Percentiles rank a stretch among this genome's conserved stretches.
phyloP scores from a whole-genome alignment of 108 stramenopile species.

The Cyclotella baltica region DNA sequence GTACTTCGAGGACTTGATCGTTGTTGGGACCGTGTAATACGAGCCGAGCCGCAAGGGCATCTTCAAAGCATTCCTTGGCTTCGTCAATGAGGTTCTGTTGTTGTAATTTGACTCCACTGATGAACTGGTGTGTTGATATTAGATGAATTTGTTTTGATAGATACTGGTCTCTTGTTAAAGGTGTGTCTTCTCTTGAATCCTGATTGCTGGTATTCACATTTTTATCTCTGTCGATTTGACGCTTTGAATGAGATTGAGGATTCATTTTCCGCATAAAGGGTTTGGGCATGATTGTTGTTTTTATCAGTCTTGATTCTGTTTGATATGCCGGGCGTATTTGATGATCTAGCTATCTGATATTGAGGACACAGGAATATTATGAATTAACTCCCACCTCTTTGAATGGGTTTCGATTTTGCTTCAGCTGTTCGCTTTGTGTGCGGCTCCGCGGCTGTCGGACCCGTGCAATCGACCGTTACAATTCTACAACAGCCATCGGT shows the following conservation, averaged over 20 bases:
- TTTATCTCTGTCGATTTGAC: neutral
- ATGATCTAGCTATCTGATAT: too few relatives aligned
- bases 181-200: neutral
- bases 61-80: constrained; percentile 25
- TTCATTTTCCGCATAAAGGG: neutral
- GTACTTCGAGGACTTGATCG: constrained; percentile 2
- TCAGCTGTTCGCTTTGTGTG: too few relatives aligned
- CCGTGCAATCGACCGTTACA: too few relatives aligned
- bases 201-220: neutral
- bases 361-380: too few relatives aligned
- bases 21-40: constrained; percentile 21
- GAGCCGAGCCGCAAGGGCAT: constrained; percentile 16
- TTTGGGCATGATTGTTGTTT: too few relatives aligned
- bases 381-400: too few relatives aligned
- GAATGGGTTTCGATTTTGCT: too few relatives aligned
- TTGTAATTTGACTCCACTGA: neutral
- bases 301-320: too few relatives aligned
- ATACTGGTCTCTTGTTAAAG: neutral
- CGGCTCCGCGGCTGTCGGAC: too few relatives aligned
- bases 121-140: neutral
- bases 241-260: too few relatives aligned
- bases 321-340: too few relatives aligned
- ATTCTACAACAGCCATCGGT: too few relatives aligned
- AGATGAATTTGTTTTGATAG: neutral
- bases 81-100: neutral